Evolutionary conservation across 257 asterid species (phyloP).

Genomic region (Leonotis leonurus): DNA sequence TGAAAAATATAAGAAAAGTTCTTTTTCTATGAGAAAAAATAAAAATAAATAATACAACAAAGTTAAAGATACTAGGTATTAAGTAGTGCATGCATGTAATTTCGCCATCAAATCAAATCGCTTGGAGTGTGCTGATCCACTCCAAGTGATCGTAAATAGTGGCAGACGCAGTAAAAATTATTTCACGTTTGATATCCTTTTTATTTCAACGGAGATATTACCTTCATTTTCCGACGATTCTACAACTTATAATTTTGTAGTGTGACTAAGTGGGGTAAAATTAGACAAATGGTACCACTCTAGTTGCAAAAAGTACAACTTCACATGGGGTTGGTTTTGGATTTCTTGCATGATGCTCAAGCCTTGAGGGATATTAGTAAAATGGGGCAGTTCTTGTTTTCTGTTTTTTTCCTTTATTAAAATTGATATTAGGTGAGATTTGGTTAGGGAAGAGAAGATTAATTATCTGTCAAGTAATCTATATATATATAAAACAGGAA

Average conservation of each 20-base stretch:
- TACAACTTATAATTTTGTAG: background rate
- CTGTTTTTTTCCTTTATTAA: slow-evolving; percentile 44
- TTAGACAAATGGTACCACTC: background rate
- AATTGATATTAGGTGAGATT: slow-evolving; percentile 64
- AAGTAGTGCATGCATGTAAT: slow-evolving; percentile 21
- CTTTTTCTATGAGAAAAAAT: no score
- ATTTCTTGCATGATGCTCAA: slow-evolving; percentile 4
- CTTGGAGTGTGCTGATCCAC: no score
- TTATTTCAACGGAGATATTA: background rate
- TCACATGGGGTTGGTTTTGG: slow-evolving; percentile 47
- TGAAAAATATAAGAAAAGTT: background rate
- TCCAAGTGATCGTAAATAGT: no score
- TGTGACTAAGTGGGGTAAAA: background rate
- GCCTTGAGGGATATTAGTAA: slow-evolving; percentile 14
- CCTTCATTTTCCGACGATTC: no score
- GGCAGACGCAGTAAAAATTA: background rate
- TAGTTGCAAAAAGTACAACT: slow-evolving; percentile 13
- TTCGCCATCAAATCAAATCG: slow-evolving; percentile 21
- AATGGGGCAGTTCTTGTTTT: slow-evolving; percentile 31
- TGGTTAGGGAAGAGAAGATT: slow-evolving; percentile 37
- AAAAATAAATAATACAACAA: no score
- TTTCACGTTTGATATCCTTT: background rate
- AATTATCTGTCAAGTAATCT: slow-evolving; percentile 20
- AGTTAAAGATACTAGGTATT: slow-evolving; percentile 11
- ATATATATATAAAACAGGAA: no score